Percentiles rank a stretch among this genome's conserved stretches.
Conservation (phyloP, 2,329 filamentous ascomycete species). For the Claviceps sorghi region DNA sequence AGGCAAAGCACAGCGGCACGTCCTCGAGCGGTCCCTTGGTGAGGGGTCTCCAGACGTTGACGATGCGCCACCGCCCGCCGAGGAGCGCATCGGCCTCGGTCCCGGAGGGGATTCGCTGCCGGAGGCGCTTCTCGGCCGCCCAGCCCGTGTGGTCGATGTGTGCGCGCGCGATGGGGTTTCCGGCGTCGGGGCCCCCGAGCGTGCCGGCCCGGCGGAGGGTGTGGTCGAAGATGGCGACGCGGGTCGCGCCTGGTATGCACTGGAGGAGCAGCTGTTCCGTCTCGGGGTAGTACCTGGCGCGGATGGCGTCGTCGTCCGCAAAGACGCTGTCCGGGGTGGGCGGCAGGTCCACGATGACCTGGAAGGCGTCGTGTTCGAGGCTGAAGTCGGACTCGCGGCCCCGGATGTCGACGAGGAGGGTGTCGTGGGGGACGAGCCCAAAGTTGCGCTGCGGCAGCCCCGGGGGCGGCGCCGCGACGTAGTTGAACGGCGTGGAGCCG, state of each 20-base stretch:
- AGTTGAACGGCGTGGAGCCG: not conserved
- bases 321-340: constrained; percentile 40
- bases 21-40: constrained; percentile 46
- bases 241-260: constrained; percentile 49
- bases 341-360: constrained; percentile 43
- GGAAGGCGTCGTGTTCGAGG: constrained; percentile 48
- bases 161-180: constrained; percentile 54
- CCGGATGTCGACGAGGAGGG: not conserved
- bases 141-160: constrained; percentile 72
- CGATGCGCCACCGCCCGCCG: constrained; percentile 57
- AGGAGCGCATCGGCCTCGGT: constrained; percentile 54
- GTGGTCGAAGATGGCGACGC: constrained; percentile 71
- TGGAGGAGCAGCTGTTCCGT: constrained; percentile 57
- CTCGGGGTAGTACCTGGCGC: constrained; percentile 68
- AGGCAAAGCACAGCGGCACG: constrained; percentile 54
- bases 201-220: constrained; percentile 59
- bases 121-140: constrained; percentile 53
- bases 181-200: constrained; percentile 27
- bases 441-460: not conserved
- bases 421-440: not conserved
- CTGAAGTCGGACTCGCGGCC: not conserved
- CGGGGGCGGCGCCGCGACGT: not conserved
- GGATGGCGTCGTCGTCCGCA: constrained; percentile 53
- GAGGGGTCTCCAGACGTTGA: constrained; percentile 72
- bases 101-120: constrained; percentile 39